Base-by-base conservation (phyloP, 2,329 filamentous ascomycete species). In the Fusarium sp. region DNA sequence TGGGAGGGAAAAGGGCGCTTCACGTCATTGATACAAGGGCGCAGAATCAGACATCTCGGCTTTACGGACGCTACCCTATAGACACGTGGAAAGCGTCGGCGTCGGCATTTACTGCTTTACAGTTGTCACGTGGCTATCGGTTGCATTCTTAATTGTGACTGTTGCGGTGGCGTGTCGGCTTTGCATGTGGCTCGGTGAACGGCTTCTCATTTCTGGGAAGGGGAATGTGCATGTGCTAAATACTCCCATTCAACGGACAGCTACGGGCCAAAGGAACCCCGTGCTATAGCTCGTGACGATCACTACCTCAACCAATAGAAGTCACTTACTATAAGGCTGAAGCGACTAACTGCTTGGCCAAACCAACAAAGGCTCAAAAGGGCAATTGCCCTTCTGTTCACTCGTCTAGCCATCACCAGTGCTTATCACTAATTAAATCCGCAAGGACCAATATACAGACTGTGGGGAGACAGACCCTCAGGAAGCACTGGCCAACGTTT, bases 1-100 rank as follows among this genome's bases (percentile, higher is more conserved):
- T 36, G 28, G 30, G 10, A 11, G 17, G 34, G 4, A 28, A 38
- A 20, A 32, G 28, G 24, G 34, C 61, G 45, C 10, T 15, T 38
- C 9, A n/a, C 19, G 47, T 36, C 45, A 53, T 38, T 8, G 23
- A 46, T 56, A 30, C 34, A 32, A 57, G 50, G 58, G 59, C 59
- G 52, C 19, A 7, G 6, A 21, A 4, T 24, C 9, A 19, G n/a
- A 23, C 36, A 60, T 21, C 34, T 15, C 12, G 28, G 28, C 12
- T 14, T 32, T 14, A 30, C n/a, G 39, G 14, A 20, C 36, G 6
- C 36, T 62, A 62, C 56, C 47, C 47, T 61, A 32, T 6, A 40
- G 21, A 36, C 39, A 43, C 30, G 21, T 45, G 32, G 47, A 48
- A 34, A 28, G 26, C 59, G 58, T 64, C 59, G 24, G 24, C 44